Percentiles rank a stretch among this genome's conserved stretches.
phyloP scores from a whole-genome alignment of 495 filamentous ascomycete species.

The Cairneyella variabilis region DNA sequence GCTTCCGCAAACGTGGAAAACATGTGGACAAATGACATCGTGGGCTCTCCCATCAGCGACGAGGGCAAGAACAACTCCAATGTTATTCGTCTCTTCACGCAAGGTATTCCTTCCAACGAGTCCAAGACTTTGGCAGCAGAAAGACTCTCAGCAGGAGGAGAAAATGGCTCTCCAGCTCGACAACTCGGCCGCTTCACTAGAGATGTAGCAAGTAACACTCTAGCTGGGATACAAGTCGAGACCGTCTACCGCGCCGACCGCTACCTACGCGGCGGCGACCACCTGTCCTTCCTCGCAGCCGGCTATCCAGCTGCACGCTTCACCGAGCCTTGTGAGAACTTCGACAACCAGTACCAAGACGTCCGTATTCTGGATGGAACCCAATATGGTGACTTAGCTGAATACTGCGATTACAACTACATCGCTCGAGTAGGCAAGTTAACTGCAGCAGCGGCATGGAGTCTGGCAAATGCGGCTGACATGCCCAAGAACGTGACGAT shows the following conservation, averaged over 20 bases:
- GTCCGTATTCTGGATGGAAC: conserved; percentile 39
- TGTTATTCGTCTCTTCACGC: conserved; percentile 47
- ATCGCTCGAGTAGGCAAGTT: conserved; percentile 45
- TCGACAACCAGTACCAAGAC: conserved; percentile 52
- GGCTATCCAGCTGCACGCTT: conserved; percentile 49
- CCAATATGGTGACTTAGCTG: conserved; percentile 46
- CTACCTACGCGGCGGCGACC: conserved; percentile 50
- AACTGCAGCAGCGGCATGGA: conserved; percentile 47
- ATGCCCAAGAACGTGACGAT: conserved; percentile 41
- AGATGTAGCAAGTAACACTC: conserved; percentile 43
- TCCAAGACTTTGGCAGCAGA: conserved; percentile 26
- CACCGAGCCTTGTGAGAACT: conserved; percentile 52
- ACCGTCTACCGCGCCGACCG: conserved; percentile 49
- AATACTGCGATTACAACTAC: conserved; percentile 51
- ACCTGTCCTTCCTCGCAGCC: conserved; percentile 43
- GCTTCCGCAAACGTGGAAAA: conserved; percentile 42
- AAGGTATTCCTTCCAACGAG: conserved; percentile 34
- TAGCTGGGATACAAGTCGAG: conserved; percentile 40
- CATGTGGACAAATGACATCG: conserved; percentile 36
- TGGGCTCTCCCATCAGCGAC: conserved; percentile 30
- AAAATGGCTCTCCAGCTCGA: conserved; percentile 50
- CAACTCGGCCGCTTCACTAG: conserved; percentile 49
- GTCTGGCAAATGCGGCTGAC: conserved; percentile 42
- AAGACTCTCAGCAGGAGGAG: conserved; percentile 42
- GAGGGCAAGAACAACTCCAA: conserved; percentile 37